Base-by-base conservation (phyloP, 1,139 yeast species). In the Candida anutae region DNA sequence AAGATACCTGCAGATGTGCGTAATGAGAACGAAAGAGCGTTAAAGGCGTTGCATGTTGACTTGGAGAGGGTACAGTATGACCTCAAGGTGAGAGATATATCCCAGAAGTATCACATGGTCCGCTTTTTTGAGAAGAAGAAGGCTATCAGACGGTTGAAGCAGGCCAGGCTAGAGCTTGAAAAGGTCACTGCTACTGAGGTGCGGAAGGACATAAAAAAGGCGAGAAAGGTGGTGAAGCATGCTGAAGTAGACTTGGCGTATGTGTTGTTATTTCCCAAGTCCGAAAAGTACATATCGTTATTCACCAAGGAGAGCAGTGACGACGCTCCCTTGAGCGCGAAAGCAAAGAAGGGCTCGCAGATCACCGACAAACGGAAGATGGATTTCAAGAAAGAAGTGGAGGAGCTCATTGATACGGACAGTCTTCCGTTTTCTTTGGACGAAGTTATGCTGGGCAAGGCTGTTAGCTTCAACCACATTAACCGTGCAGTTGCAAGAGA, bases 91-190 rank as follows among this genome's bases (percentile, higher is more conserved):
- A 73, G 70, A 42, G 70, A 73, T 32, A 58, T 69, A 25, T 75
- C 85, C n/a, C 71, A 77, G 41, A 83, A 79, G 54, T 90, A 93
- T 52, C 96, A 85, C 48, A 88, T 87, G 93, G 90, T 90, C 27
- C 69, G 93, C 39, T 90, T 93, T 48, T 84, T 90, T 38, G 98
- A 90, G 53, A 72, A 71, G 44, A 85, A 88, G 58, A 93, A 90
- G 67, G 94, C 97, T 1, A 46, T 72, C 18, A 67, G 96, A 45
- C 73, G 66, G 37, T 73, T 85, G 44, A 80, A 79, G 38, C 77
- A 77, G 39, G 75, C 78, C 2, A 59, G 61, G 35, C 78, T 74
- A 33, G 59, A 58, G 15, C 48, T 63, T 28, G 67, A 58, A 17
- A 62, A 56, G 21, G 55, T 65, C 11, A 47, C 58, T 21, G 48